Conservation (phyloP, 768 basidiomycete species). For the Multifurca ochricompacta region DNA sequence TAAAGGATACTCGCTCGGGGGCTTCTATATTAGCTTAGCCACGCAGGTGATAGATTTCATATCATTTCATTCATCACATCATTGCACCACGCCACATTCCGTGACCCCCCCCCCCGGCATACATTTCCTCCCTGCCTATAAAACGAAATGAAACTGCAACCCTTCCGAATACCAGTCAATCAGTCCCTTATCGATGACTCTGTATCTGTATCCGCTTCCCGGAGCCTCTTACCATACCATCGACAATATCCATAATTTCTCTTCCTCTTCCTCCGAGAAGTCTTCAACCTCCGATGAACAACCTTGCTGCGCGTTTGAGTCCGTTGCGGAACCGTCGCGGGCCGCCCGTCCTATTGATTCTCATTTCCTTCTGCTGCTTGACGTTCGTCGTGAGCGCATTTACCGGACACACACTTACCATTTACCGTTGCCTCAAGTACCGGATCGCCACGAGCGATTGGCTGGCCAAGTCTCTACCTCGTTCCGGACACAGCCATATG, state of each 20-base stretch:
- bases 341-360: background rate
- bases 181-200: too few relatives aligned
- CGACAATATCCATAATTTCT: background rate
- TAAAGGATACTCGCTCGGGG: too few relatives aligned
- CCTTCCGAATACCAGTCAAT: background rate
- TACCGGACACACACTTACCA: background rate
- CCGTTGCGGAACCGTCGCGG: background rate
- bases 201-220: conserved; percentile 4
- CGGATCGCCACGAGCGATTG: background rate
- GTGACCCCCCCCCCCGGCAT: too few relatives aligned
- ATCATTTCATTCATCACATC: too few relatives aligned
- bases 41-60: too few relatives aligned
- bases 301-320: background rate
- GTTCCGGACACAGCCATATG: background rate
- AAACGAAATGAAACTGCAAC: too few relatives aligned
- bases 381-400: conserved; percentile 6
- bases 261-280: background rate
- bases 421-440: background rate
- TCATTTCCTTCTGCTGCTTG: background rate
- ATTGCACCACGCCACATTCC: too few relatives aligned
- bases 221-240: conserved; percentile 9
- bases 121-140: too few relatives aligned
- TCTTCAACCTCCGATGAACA: background rate
- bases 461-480: background rate
- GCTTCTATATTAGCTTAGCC: background rate